Base-by-base conservation (phyloP, 2,329 filamentous ascomycete genomes). In the Bipolaris sorokiniana region DNA sequence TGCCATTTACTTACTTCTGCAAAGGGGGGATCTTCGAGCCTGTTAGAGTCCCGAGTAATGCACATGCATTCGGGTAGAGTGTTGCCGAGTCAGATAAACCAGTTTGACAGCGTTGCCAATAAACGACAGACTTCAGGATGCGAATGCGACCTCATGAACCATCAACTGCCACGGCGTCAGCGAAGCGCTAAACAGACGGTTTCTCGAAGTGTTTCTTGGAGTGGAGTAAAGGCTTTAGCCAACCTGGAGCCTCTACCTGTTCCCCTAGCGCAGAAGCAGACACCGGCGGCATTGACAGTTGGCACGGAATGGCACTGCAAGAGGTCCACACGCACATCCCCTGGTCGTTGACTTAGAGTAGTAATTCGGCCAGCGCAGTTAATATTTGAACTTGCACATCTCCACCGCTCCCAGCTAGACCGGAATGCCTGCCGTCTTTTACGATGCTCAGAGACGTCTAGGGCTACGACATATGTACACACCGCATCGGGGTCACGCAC, bases 271-370 rank as follows among this genome's bases (percentile, higher is more conserved):
- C 41, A 41, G 36, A 31, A 31, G 10, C 28, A 31, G 11, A 34
- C 48, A 50, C 31, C 36, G 34, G 44, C 38, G 16, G 20, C 16
- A 48, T 34, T 53, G 49, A 56, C 49, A 56, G 49, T 34, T 50
- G 48, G 37, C 48, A 56, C 41, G 34, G 54, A 22, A 53, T 42
- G 40, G 26, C 31, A 45, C 26, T 13, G 37, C 28, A 47, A 50
- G 3, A 13, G 47, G 3, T 50, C 46, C 46, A 48, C 46, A 20
- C n/a, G 10, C 20, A 9, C 49, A 31, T 51, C 28, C 49, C 49
- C 49, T n/a, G 13, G 41, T 38, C n/a, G 34, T 53, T 52, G n/a
- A 48, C 11, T 28, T 11, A 31, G 28, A 31, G 4, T 13, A 23
- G 36, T 49, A 48, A 31, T 31, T 31, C 48, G 28, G 49, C 28